Percentiles rank a stretch among this genome's conserved stretches.
Evolutionary conservation across 805 yeast genomes (phyloP).

Genomic region (Scheffersomyces lignosus): DNA sequence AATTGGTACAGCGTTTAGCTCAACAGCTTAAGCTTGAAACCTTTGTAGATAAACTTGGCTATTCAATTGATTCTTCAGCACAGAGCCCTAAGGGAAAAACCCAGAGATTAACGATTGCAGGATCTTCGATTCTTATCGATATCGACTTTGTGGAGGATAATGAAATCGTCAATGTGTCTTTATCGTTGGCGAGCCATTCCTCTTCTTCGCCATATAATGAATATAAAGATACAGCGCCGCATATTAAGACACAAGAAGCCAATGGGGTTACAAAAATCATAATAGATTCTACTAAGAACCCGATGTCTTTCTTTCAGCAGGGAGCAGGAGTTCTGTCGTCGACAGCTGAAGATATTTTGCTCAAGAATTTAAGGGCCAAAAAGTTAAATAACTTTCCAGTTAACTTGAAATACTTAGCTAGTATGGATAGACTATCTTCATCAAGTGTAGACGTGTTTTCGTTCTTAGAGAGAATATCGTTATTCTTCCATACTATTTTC

Average conservation of each 20-base stretch:
- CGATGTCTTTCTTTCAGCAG: conserved; percentile 16
- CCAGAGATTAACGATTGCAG: conserved; percentile 42
- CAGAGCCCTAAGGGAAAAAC: conserved; percentile 10
- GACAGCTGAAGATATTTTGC: conserved; percentile 30
- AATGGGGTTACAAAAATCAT: conserved; percentile 10
- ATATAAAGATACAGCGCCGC: neutral
- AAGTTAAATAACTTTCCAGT: conserved; percentile 31
- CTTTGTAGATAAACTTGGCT: conserved; percentile 38
- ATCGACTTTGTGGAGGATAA: conserved; percentile 33
- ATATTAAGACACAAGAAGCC: conserved; percentile 1
- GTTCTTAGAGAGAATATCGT: conserved; percentile 30
- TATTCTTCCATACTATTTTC: conserved; percentile 26
- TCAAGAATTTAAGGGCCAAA: conserved; percentile 21
- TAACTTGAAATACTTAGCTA: conserved; percentile 37
- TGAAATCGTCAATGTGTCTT: conserved; percentile 26
- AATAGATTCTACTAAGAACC: conserved; percentile 13
- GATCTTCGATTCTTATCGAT: conserved; percentile 39
- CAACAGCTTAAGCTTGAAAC: conserved; percentile 43
- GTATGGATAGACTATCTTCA: conserved; percentile 33
- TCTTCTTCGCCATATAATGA: neutral
- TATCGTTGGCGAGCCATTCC: conserved; percentile 36
- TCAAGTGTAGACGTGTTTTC: conserved; percentile 29
- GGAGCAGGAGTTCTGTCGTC: conserved; percentile 6
- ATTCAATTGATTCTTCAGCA: conserved; percentile 10
- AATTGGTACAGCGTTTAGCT: conserved; percentile 39